phyloP scores from a whole-genome alignment of 2,329 filamentous ascomycete species.

The Iodosphaeria phyllophila region DNA sequence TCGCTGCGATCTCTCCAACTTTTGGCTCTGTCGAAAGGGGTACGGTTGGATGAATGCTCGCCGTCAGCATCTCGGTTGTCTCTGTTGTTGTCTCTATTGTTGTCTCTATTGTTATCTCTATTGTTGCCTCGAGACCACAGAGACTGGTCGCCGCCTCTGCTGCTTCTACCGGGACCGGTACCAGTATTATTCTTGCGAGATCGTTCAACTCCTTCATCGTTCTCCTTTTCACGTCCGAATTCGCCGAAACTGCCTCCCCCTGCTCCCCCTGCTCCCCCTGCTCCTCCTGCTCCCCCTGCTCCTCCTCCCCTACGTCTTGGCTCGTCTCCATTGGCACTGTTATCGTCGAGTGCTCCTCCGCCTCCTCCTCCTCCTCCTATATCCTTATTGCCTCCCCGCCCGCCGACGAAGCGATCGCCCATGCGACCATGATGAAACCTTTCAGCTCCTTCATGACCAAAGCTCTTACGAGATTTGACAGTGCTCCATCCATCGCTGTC shows the following conservation, averaged over 20 bases:
- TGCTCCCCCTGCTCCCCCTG: too few species aligned
- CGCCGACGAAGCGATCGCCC: slow-evolving; percentile 30
- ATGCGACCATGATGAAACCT: slow-evolving; percentile 48
- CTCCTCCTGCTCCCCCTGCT: slow-evolving; percentile 39
- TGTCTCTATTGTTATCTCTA: too few species aligned
- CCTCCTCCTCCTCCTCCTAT: slow-evolving; percentile 9
- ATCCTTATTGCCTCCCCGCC: too few species aligned
- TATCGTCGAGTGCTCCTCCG: slow-evolving; percentile 7
- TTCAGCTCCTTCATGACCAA: slow-evolving; percentile 53
- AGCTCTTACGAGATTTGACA: slow-evolving; percentile 56
- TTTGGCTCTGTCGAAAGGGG: slow-evolving; percentile 38
- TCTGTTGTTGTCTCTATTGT: too few species aligned
- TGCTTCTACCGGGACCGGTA: too few species aligned
- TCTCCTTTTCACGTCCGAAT: slow-evolving; percentile 24
- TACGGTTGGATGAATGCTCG: slow-evolving; percentile 20
- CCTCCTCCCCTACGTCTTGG: slow-evolving; percentile 30
- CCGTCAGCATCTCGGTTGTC: slow-evolving; percentile 18
- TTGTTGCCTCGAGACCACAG: slow-evolving; percentile 50
- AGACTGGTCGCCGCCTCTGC: too few species aligned
- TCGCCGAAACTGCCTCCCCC: slow-evolving; percentile 29
- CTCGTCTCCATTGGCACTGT: slow-evolving; percentile 23
- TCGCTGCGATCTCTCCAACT: slow-evolving; percentile 38
- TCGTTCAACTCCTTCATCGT: slow-evolving; percentile 31
- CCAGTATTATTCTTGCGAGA: slow-evolving; percentile 48
- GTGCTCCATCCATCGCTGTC: slow-evolving; percentile 59